Evolutionary conservation across 2,329 filamentous ascomycete genomes (phyloP).

Genomic region (Hymenoscyphus repandus): DNA sequence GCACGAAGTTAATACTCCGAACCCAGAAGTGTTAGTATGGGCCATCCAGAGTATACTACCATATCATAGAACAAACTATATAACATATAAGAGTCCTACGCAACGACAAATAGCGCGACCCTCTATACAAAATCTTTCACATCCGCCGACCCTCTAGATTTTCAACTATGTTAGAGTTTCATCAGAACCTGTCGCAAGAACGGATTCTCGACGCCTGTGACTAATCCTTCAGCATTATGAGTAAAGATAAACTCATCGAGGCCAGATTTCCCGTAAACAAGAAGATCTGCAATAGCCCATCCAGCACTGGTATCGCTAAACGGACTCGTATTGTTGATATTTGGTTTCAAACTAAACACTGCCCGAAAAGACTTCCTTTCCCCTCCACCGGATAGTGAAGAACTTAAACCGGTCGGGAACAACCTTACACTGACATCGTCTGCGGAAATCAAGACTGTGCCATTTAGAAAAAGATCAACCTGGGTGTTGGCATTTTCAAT

Average conservation of each 20-base stretch:
- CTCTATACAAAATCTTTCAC: too few relatives aligned
- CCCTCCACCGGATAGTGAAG: neutral
- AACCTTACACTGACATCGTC: neutral
- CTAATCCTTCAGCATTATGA: neutral
- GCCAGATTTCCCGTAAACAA: neutral
- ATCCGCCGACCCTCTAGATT: neutral
- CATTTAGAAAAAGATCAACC: neutral
- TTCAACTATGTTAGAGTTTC: slow-evolving; percentile 7
- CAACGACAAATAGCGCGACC: too few relatives aligned
- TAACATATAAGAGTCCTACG: too few relatives aligned
- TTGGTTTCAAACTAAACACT: neutral
- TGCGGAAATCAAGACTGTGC: neutral
- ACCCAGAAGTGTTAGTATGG: too few relatives aligned
- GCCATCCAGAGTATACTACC: too few relatives aligned
- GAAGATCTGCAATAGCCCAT: neutral
- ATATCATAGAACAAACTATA: too few relatives aligned
- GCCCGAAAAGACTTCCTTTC: neutral
- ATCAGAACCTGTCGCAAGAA: neutral
- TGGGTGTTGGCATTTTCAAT: neutral
- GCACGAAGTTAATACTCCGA: too few relatives aligned
- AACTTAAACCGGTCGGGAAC: slow-evolving; percentile 1
- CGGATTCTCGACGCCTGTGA: neutral
- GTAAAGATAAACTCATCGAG: neutral
- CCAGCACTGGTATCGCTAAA: neutral
- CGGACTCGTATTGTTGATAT: neutral